Base-by-base conservation (phyloP, 1,139 yeast genomes). In the Entelexis sorbosivorans region DNA sequence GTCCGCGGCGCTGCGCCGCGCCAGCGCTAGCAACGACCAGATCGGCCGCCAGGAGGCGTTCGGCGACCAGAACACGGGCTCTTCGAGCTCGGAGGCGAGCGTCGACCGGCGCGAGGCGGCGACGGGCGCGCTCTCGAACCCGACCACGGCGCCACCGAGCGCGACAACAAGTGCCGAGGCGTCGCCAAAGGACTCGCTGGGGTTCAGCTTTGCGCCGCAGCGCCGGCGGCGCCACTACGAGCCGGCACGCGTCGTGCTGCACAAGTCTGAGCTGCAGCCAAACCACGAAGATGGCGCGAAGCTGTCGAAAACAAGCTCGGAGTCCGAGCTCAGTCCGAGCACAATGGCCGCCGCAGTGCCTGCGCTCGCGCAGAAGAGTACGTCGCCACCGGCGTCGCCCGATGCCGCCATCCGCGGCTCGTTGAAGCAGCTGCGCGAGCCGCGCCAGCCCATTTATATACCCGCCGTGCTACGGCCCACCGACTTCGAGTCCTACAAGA, bases 401-500 rank as follows among this genome's bases (percentile, higher is more conserved):
- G 55, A 50, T 40, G 52, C 44, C 11, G 22, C 20, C n/a, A 38
- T 20, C 32, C 20, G 24, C 11, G 33, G 29, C 38, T 66, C 65
- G 16, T 62, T 66, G 10, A 62, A 61, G 47, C 72, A 69, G 55
- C 61, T 69, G 39, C 63, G 67, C 16, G 64, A 65, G 42, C 86
- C 87, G 52, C 77, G 88, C 61, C 81, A 84, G 60, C 96, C 96
- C 7, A 71, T 88, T 72, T 88, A 87, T 63, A 74, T 84, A 0
- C 96, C 97, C 0, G 96, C 96, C 0, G 97, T 88, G 7, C 71
- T 89, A 51, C 73, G 96, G 32, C 78, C 76, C 61, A 71, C 77
- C 16, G 56, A 56, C 20, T 47, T 50, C 44, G 48, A 47, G 36
- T 33, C 54, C 6, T 54, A 60, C 50, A 47, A 54, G 47, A 24